Percentiles rank a stretch among this genome's conserved stretches.
Evolutionary conservation across 805 yeast species (phyloP).

Genomic region (Torulaspora indica): DNA sequence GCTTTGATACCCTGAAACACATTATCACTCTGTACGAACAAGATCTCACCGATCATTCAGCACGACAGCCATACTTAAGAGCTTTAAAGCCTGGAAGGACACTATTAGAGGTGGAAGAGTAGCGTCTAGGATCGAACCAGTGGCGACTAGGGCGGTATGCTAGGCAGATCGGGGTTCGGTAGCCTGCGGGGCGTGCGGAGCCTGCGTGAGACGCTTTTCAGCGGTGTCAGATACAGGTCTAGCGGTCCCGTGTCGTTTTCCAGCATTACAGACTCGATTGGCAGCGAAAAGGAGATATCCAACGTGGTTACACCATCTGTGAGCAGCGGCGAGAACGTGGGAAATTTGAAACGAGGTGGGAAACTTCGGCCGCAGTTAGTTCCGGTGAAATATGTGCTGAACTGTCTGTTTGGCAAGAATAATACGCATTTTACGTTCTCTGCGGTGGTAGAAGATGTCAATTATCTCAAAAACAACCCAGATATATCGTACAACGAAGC

Average conservation of each 20-base stretch:
- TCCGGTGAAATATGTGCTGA: slow-evolving; percentile 63
- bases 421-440: slow-evolving; percentile 77
- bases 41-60: not conserved
- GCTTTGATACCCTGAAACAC: slow-evolving; percentile 1
- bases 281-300: slow-evolving; percentile 15
- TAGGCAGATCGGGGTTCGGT: not conserved
- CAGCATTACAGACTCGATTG: slow-evolving; percentile 14
- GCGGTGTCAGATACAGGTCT: slow-evolving; percentile 10
- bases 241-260: slow-evolving; percentile 15
- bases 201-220: not conserved
- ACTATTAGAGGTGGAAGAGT: too few relatives aligned
- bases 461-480: slow-evolving; percentile 53
- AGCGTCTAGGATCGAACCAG: too few relatives aligned
- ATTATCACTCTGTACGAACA: not conserved
- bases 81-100: not conserved
- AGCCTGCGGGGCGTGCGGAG: not conserved
- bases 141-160: not conserved
- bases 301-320: slow-evolving; percentile 17
- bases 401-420: slow-evolving; percentile 73
- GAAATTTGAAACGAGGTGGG: slow-evolving; percentile 1
- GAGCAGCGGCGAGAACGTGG: not conserved
- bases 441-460: slow-evolving; percentile 61
- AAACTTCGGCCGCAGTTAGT: slow-evolving; percentile 22
- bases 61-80: not conserved
- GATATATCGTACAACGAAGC: slow-evolving; percentile 57